A percentile compares a stretch with the other conserved stretches of the same genome.
These are phyloP conservation scores for Cyclotella distinguenda DNA, from an alignment of 108 stramenopile genomes.

Conservation along the genomic window DNA sequence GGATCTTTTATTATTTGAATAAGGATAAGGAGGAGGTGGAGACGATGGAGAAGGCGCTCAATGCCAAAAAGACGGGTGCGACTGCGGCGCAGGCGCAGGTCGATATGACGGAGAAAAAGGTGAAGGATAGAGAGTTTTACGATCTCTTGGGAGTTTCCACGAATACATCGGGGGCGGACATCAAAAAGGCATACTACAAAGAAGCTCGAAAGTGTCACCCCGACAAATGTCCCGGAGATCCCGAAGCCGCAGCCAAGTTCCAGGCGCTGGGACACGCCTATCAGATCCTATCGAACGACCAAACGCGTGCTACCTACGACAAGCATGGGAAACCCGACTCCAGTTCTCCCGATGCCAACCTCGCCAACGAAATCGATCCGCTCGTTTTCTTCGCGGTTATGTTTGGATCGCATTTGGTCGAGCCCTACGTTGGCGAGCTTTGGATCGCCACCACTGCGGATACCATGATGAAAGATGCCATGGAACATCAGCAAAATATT, in stretches of 20 bases:
- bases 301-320: constrained; percentile 84
- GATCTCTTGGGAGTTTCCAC: constrained; percentile 82
- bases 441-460: constrained; percentile 85
- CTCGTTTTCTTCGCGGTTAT: constrained; percentile 85
- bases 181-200: constrained; percentile 92
- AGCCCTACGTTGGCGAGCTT: constrained; percentile 85
- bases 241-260: constrained; percentile 80
- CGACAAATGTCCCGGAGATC: constrained; percentile 87
- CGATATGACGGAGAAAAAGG: constrained; percentile 50
- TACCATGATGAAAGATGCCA: constrained; percentile 72
- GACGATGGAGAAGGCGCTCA: constrained; percentile 48
- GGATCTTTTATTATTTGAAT: constrained; percentile 73
- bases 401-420: constrained; percentile 81
- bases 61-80: constrained; percentile 19
- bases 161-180: constrained; percentile 76
- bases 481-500: constrained; percentile 41
- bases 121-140: constrained; percentile 85
- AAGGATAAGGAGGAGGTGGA: constrained; percentile 61
- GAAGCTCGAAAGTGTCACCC: constrained; percentile 85
- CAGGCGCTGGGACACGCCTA: constrained; percentile 91
- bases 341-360: constrained; percentile 44
- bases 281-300: constrained; percentile 82
- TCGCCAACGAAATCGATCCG: constrained; percentile 78
- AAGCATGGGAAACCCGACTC: constrained; percentile 69
- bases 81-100: constrained; percentile 12